Evolutionary conservation across 1,284 basidiomycete species (phyloP), one percentile per base, ranked within the genome.

Genomic region (Polyporus tsugae): DNA sequence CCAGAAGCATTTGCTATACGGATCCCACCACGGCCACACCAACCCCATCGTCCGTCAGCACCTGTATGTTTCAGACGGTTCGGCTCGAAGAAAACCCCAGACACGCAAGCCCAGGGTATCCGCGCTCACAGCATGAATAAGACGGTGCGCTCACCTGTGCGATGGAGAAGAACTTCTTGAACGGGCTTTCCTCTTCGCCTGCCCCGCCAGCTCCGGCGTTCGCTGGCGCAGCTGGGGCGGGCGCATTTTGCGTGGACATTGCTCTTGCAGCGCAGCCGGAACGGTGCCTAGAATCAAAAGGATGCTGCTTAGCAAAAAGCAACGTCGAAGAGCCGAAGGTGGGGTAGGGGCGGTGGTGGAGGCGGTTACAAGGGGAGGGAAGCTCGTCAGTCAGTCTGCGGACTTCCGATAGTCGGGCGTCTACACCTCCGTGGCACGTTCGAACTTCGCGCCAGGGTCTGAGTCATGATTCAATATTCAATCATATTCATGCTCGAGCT

Each of bases 1-100:
- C 79, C 63, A 93, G 71, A 57, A 93, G 79, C 22, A 88, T 77
- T 92, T 92, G 91, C 91, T 93, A 70, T 10, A 66, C 33, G 41
- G n/a, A 44, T 46, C 22, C 4, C 13, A 33, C n/a, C 62, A 36
- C 36, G 42, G 55, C 55, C 55, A 41, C 58, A 36, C 9, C 55
- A 35, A 19, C 3, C 36, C 29, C n/a, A 41, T 17, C 63, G 35
- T 60, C 63, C 66, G 68, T 52, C 44, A 62, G 66, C 59, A 29
- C 59, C 41, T 52, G 22, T 52, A 59, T 41, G 58, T 15, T 29
- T 25, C 58, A 60, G 13, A 22, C 13, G 38, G 9, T 39, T 13
- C 2, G 22, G 46, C 46, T 11, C 22, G 29, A 29, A 29, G 29
- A 29, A 29, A 29, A 25, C 22, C 36, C 15, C 10, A 22, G 38